Conservation (phyloP, 495 filamentous ascomycete species). For the Xylaria palmicola region DNA sequence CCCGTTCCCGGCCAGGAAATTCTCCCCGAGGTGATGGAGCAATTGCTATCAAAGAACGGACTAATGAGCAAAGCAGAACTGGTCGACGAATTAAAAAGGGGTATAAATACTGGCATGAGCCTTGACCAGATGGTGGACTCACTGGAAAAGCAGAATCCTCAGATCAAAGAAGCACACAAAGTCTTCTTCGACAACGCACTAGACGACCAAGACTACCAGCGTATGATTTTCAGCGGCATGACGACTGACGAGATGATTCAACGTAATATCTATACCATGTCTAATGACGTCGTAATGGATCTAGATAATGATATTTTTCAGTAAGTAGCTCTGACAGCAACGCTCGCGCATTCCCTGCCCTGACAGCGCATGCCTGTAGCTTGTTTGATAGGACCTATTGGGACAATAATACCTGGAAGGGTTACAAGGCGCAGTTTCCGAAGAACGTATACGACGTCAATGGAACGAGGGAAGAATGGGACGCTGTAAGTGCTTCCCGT, state of each 20-base stretch:
- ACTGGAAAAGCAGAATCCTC: background rate
- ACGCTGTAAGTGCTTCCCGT: slow-evolving; percentile 20
- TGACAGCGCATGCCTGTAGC: background rate
- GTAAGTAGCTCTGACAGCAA: slow-evolving; percentile 16
- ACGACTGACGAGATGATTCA: slow-evolving; percentile 36
- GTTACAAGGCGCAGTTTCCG: background rate
- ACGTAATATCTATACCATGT: slow-evolving; percentile 14
- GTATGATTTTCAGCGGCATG: slow-evolving; percentile 20
- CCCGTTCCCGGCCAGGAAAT: background rate
- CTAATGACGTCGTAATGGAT: slow-evolving; percentile 16
- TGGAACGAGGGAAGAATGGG: slow-evolving; percentile 24
- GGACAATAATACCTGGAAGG: background rate
- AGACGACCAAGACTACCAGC: slow-evolving; percentile 35
- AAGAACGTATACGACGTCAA: slow-evolving; percentile 28
- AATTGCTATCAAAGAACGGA: background rate
- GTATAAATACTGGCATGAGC: background rate
- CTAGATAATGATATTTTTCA: slow-evolving; percentile 21
- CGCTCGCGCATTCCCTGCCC: background rate
- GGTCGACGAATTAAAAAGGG: background rate
- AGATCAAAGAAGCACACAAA: slow-evolving; percentile 1
- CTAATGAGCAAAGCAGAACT: slow-evolving; percentile 3
- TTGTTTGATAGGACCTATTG: slow-evolving; percentile 14
- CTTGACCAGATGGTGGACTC: slow-evolving; percentile 1
- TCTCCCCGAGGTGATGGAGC: slow-evolving; percentile 12
- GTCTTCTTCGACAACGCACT: slow-evolving; percentile 16